phyloP scores from a whole-genome alignment of 139 green algal genomes.

The Tetradesmus lagerheimii region DNA sequence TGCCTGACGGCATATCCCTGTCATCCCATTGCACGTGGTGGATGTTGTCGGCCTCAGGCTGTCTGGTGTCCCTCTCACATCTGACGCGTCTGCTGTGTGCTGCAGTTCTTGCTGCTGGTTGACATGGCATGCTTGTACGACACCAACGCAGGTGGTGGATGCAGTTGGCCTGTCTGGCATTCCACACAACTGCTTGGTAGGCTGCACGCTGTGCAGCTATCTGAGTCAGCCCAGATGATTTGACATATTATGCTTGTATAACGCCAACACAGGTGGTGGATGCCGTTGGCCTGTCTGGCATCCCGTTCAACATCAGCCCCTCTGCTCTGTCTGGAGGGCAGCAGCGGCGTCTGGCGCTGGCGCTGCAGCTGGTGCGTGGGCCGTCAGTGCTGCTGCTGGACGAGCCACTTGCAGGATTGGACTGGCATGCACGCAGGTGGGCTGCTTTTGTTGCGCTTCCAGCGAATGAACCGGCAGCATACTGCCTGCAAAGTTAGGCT shows the following conservation, averaged over 20 bases:
- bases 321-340: slow-evolving; percentile 86
- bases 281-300: slow-evolving; percentile 74
- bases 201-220: too few relatives aligned
- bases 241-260: too few relatives aligned
- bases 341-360: slow-evolving; percentile 91
- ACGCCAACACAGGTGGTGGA: slow-evolving; percentile 77
- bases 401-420: slow-evolving; percentile 92
- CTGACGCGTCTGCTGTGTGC: too few relatives aligned
- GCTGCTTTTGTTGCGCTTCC: too few relatives aligned
- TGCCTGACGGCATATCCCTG: too few relatives aligned
- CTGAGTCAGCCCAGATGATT: too few relatives aligned
- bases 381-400: slow-evolving; percentile 92
- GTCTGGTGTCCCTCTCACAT: not conserved
- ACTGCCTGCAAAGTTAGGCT: too few relatives aligned
- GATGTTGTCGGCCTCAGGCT: not conserved
- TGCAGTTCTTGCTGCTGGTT: not conserved
- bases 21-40: not conserved
- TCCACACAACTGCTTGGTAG: slow-evolving; percentile 53
- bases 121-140: too few relatives aligned
- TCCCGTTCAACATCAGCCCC: slow-evolving; percentile 77
- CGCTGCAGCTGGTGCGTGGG: slow-evolving; percentile 86
- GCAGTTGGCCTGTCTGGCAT: slow-evolving; percentile 80
- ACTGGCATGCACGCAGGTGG: slow-evolving; percentile 77
- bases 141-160: slow-evolving; percentile 62
- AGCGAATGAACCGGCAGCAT: too few relatives aligned